Evolutionary conservation across 2,329 filamentous ascomycete species (phyloP), one percentile per base, ranked within the genome.

Genomic region (Pyrenochaeta sp.): DNA sequence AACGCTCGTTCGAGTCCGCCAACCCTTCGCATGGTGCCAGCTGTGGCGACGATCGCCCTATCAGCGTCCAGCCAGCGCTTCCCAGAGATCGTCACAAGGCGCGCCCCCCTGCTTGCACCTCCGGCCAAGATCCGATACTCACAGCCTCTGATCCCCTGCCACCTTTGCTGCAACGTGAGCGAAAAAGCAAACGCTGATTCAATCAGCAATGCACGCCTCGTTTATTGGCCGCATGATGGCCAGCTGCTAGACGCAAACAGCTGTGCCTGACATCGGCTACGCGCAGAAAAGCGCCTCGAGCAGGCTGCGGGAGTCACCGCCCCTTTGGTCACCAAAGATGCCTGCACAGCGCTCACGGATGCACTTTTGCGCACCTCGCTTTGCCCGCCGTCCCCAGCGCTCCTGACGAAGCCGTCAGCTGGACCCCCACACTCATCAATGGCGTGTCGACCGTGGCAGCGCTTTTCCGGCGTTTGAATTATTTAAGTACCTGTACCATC

Each of bases 31-130:
- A 62, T 61, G 58, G 62, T 53, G 56, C 61, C 53, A 64, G 53
- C 50, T 52, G 57, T 62, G 63, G 62, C 59, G 38, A 60, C 32
- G 44, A 58, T 60, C 55, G 47, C 34, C 67, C 67, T 65, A 67
- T 70, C 57, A 63, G 41, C 59, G 27, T 37, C 44, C 44, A 35
- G 19, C 15, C 21, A 47, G 40, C 51, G 53, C 48, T 53, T 60
- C 61, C n/a, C 58, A 67, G 48, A 53, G 67, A 71, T 71, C 68
- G 63, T 67, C 65, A 63, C 63, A 61, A 61, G 67, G 65, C 65
- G 54, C 44, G 30, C 41, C 53, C 61, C 61, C 63, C 56, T 58
- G 58, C 52, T 48, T 56, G 41, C 51, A 54, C 58, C 48, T 60
- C 54, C 58, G 60, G 62, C 64, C 65, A 67, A 65, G 63, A 66